Base-by-base conservation (phyloP, 2,329 filamentous ascomycete species). In the Cladosporium sp. region DNA sequence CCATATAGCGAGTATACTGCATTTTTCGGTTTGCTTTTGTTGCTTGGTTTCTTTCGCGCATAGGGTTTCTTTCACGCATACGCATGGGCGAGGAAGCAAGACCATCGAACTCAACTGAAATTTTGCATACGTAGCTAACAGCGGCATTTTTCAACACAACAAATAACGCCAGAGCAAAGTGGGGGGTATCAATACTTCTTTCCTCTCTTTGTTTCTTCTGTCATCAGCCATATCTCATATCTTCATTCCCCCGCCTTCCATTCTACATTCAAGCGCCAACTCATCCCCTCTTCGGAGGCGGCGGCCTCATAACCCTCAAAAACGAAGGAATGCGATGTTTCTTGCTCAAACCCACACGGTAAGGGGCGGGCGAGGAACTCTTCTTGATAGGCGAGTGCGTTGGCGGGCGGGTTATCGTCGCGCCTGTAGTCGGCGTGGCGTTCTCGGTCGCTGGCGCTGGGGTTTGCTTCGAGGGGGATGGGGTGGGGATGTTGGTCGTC, bases 341-440 rank as follows among this genome's bases (percentile, higher is more conserved):
- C 45, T 72, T 74, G 59, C 75, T 78, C 52, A 79, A 58, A 2
- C 76, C 76, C 4, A 79, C 74, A 1, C 76, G 68, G 43, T 70
- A 72, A 2, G 69, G 65, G 4, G 72, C 67, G 50, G 68, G 70
- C 12, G 56, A 55, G 7, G 32, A 38, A 17, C 53, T 51, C 47
- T 58, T 59, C 48, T 58, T 57, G 48, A 59, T 53, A 12, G 63
- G 63, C 6, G 58, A 61, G 42, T 61, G 60, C 5, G 54, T 50
- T 5, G 52, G 47, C 9, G 54, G 51, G n/a, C 47, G 48, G 13
- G 30, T 36, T 43, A 56, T 58, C 20, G 36, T 4, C 11, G 32
- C 30, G 3, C 27, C 38, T 17, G 27, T 22, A 19, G 43, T n/a
- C 4, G 15, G 43, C 43, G 27, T 27, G 4, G 43, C 29, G 8